Base-by-base conservation (phyloP, 2,329 filamentous ascomycete species). In the Penicillium sp. region DNA sequence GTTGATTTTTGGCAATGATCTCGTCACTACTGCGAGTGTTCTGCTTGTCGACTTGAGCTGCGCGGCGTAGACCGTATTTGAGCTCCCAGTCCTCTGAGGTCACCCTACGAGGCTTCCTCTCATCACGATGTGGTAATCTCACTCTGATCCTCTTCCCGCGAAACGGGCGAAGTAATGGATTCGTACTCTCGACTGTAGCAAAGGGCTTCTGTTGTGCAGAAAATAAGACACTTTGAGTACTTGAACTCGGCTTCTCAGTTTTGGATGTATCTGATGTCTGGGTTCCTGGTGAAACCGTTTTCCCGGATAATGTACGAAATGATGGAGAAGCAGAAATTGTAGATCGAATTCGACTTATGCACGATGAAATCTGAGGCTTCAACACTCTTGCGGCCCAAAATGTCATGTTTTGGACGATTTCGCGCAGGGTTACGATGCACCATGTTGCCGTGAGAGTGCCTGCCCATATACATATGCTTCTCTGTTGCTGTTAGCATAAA, bases 361-460 rank as follows among this genome's bases (percentile, higher is more conserved):
- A 20, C 14, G 45, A 42, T 23, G 52, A 23, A 11, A 55, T 48
- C 7, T 42, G 20, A 48, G 52, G 52, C 18, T 48, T 55, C 33
- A 55, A 20, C 20, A 55, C n/a, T 28, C 52, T 55, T 8, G 52
- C 12, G 12, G 52, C 52, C 52, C 52, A 55, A 48, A 55, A 55
- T 18, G 45, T 48, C 52, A 49, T 48, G 11, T 55, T 55, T 28
- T 55, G 30, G 6, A 55, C 23, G 14, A 55, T 55, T 26, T 55
- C 33, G 33, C 30, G 45, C 3, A 55, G 45, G 11, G 8, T n/a
- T 42, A 48, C 33, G 28, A 55, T 42, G 33, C 45, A 48, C 52
- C 52, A 43, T 7, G 45, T 43, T 48, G 45, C 52, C 3, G 52
- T 49, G n/a, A 55, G 45, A n/a, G 52, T 48, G 20, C 52, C 52